A percentile compares a stretch with the other conserved stretches of the same genome.
Evolutionary conservation across 371 early-diverging fungal species (phyloP).

Genomic region (Mortierella sp.): DNA sequence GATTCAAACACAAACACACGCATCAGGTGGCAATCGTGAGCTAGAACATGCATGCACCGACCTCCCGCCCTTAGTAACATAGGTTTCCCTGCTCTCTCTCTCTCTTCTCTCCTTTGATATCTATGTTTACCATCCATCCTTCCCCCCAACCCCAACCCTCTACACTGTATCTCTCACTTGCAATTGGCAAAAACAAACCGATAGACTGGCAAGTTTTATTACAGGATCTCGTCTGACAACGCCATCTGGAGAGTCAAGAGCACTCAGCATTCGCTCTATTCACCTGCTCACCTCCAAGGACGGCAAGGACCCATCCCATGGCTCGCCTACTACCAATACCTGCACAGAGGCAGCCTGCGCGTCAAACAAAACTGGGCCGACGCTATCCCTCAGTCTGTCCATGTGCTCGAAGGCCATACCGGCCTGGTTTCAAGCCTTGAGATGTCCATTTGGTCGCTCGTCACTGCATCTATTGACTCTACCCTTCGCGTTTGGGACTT

Average conservation of each 20-base stretch:
- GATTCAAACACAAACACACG: constrained; percentile 7
- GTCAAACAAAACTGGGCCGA: constrained; percentile 45
- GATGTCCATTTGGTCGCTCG: constrained; percentile 53
- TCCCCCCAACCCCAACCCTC: neutral
- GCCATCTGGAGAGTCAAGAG: constrained; percentile 48
- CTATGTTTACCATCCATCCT: neutral
- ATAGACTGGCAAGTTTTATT: constrained; percentile 30
- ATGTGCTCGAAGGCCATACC: constrained; percentile 52
- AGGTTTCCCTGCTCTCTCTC: neutral
- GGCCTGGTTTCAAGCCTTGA: constrained; percentile 46
- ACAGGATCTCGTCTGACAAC: constrained; percentile 31
- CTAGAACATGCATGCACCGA: constrained; percentile 3
- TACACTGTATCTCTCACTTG: neutral
- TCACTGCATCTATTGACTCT: constrained; percentile 47
- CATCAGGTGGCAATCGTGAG: constrained; percentile 8
- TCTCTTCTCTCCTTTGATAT: neutral
- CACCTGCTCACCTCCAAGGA: constrained; percentile 25
- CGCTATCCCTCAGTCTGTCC: constrained; percentile 43
- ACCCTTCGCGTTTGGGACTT: constrained; percentile 55
- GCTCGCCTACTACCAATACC: constrained; percentile 40
- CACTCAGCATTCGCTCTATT: constrained; percentile 35
- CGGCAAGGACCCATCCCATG: constrained; percentile 28
- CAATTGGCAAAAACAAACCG: neutral
- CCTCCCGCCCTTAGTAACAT: constrained; percentile 12
- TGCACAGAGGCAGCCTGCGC: constrained; percentile 26